A percentile compares a stretch with the other conserved stretches of the same genome.
phyloP scores from a whole-genome alignment of 805 yeast genomes.

The Huiozyma naganishii region DNA sequence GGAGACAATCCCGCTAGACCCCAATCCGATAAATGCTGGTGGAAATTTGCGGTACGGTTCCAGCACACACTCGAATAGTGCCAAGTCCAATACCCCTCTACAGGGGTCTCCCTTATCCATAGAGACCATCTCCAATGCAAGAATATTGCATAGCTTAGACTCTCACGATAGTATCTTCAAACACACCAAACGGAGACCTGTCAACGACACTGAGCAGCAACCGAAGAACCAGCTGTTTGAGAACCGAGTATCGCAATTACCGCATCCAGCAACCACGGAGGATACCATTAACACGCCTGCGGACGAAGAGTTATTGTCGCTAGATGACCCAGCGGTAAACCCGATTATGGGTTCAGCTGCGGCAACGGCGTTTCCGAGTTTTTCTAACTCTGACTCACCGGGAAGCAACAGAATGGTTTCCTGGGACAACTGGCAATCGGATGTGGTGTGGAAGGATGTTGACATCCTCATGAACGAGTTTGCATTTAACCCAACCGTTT shows the following conservation, averaged over 20 bases:
- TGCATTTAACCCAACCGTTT: constrained; percentile 61
- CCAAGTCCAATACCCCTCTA: neutral
- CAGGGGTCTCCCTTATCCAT: constrained; percentile 1
- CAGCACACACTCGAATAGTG: constrained; percentile 7
- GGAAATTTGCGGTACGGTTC: constrained; percentile 10
- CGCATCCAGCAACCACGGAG: neutral
- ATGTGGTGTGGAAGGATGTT: constrained; percentile 57
- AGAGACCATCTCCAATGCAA: neutral
- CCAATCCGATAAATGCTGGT: constrained; percentile 51
- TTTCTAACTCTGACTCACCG: constrained; percentile 14
- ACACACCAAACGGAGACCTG: neutral
- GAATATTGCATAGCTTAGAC: neutral
- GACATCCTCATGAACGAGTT: constrained; percentile 86
- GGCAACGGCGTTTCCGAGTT: neutral
- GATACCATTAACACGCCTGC: neutral
- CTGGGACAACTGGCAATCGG: constrained; percentile 35
- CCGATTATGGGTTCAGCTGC: neutral
- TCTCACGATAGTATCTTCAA: neutral
- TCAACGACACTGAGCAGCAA: neutral
- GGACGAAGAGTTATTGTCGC: neutral
- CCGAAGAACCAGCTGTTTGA: too few relatives aligned
- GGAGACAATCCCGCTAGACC: constrained; percentile 72
- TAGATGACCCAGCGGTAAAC: neutral
- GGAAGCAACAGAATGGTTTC: constrained; percentile 22
- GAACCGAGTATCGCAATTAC: neutral